Evolutionary conservation across 2,329 filamentous ascomycete species (phyloP), one percentile per base, ranked within the genome.

Genomic region (Neurospora sp.): DNA sequence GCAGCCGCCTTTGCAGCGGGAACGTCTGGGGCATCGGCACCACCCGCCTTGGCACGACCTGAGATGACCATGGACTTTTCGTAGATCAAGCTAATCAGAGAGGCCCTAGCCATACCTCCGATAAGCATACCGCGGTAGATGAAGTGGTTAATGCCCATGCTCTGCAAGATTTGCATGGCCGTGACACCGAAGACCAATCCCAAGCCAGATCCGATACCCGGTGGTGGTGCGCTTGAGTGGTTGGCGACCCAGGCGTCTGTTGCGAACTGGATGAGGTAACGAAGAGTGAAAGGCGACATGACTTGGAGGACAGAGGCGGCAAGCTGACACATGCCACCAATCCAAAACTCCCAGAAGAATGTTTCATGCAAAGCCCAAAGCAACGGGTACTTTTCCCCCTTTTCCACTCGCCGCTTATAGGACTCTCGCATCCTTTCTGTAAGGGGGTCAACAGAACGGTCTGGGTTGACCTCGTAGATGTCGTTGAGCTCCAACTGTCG

Each of bases 11-110:
- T 76, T 78, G 82, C 79, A 74, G 84, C 78, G 76, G 84, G 79
- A 68, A 83, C 83, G 69, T 85, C 82, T 65, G 86, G 83, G 38
- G 82, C 82, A 40, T 84, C 84, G 15, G 82, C 79, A n/a, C 92
- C 93, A 57, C 94, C 95, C 11, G 95, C 93, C 79, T 90, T 96
- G 28, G 96, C 96, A 67, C 94, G 87, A 11, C 91, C 92, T 0
- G 94, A 97, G 17, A 98, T 86, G 67, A 89, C 89, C 90, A 97
- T 93, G 2, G 93, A 89, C 80, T 98, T 98, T 78, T 96, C 92
- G 76, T 97, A 98, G 70, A 98, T 93, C 70, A 93, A 82, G 28
- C 91, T 88, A 74, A 97, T 97, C 62, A 98, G 82, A 0, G 92
- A 91, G 0, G 90, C 93, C 77, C 95, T 87, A 8, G 88, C 82